phyloP scores from a whole-genome alignment of 2,329 filamentous ascomycete species.

The Ampelomyces quisqualis region DNA sequence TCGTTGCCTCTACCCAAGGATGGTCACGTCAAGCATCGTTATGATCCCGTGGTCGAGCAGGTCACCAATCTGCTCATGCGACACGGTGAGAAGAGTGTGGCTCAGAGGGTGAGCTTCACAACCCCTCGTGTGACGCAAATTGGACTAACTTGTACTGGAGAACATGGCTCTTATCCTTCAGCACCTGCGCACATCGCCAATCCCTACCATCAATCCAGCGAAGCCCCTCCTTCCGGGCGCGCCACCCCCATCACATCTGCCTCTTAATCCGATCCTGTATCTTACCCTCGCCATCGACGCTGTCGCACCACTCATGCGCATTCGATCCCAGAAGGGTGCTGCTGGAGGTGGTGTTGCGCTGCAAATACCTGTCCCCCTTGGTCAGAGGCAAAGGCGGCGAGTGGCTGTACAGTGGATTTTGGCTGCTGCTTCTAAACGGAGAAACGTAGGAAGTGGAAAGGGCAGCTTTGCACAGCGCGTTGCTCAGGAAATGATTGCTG shows the following conservation, averaged over 20 bases:
- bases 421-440: constrained; percentile 76
- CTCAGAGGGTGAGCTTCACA: constrained; percentile 70
- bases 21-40: constrained; percentile 72
- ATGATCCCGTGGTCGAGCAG: constrained; percentile 82
- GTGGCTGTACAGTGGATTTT: constrained; percentile 87
- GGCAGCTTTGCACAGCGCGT: constrained; percentile 74
- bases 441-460: constrained; percentile 68
- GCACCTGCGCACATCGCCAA: constrained; percentile 77
- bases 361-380: constrained; percentile 77
- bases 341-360: constrained; percentile 84
- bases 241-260: constrained; percentile 75
- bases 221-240: constrained; percentile 73
- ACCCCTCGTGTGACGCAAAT: constrained; percentile 11
- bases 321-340: constrained; percentile 72
- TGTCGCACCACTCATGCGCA: constrained; percentile 81
- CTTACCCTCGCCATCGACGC: constrained; percentile 89
- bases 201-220: constrained; percentile 71
- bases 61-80: constrained; percentile 89
- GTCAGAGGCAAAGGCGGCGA: constrained; percentile 72
- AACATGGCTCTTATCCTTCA: constrained; percentile 83
- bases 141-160: constrained; percentile 48
- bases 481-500: constrained; percentile 80
- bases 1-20: constrained; percentile 63
- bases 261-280: constrained; percentile 86
- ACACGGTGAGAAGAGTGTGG: constrained; percentile 84